Conservation (phyloP, 2,329 filamentous ascomycete genomes). For the Botrytis squamosa region DNA sequence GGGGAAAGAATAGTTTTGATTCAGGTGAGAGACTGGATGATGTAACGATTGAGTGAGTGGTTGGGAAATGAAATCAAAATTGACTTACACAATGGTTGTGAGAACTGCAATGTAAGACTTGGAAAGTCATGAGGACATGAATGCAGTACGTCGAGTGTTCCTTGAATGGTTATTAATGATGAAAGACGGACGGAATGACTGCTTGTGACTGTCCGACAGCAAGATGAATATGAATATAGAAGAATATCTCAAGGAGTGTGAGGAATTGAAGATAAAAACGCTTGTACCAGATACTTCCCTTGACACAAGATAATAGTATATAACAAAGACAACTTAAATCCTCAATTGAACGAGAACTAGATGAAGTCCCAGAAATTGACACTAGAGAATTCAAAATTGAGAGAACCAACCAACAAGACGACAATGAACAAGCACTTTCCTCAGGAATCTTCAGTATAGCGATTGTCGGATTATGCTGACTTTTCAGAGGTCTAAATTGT, state of each 20-base stretch:
- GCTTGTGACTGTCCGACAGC: neutral
- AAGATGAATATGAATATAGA: neutral
- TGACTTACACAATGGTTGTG: constrained; percentile 9
- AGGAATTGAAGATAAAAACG: neutral
- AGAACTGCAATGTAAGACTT: neutral
- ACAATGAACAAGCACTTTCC: neutral
- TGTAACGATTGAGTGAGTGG: too few species aligned
- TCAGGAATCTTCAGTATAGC: neutral
- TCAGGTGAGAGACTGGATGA: neutral
- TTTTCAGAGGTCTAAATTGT: neutral
- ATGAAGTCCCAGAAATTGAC: neutral
- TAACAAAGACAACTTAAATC: neutral
- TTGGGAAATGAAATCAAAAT: neutral
- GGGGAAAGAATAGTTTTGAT: neutral
- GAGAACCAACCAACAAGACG: neutral
- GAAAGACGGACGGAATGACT: neutral
- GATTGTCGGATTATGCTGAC: neutral
- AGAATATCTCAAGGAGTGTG: neutral
- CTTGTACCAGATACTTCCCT: neutral
- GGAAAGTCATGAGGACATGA: constrained; percentile 12
- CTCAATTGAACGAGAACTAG: neutral
- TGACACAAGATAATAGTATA: neutral
- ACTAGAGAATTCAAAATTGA: neutral
- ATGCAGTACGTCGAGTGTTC: too few species aligned
- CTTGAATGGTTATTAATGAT: neutral